Evolutionary conservation across 192 early-diverging fungal genomes (phyloP).

Genomic region (Phlyctochytrium arcticum): DNA sequence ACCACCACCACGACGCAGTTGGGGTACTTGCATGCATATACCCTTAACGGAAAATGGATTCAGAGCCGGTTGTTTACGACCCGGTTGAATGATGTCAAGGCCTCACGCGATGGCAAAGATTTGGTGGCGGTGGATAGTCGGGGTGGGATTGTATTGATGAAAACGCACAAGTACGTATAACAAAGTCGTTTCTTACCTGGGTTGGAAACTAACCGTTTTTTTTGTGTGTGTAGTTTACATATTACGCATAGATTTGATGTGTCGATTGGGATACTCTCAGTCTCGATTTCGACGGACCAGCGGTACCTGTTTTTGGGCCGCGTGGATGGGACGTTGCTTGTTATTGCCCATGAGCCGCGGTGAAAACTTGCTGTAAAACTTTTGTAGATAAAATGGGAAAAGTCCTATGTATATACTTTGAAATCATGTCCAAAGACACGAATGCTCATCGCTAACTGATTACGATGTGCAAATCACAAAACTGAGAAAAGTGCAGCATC

Average conservation of each 20-base stretch:
- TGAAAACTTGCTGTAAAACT: too few species aligned
- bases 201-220: not conserved
- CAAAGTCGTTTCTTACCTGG: too few species aligned
- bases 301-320: constrained; percentile 31
- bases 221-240: constrained; percentile 14
- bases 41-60: constrained; percentile 29
- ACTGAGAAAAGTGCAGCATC: too few species aligned
- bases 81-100: constrained; percentile 11
- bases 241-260: constrained; percentile 30
- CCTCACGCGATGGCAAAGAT: constrained; percentile 9
- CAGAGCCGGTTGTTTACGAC: constrained; percentile 17
- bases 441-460: too few species aligned
- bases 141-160: constrained; percentile 21
- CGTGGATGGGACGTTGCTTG: constrained; percentile 26
- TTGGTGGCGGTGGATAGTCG: constrained; percentile 23
- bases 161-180: constrained; percentile 18
- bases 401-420: too few species aligned
- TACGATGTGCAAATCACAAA: too few species aligned
- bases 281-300: constrained; percentile 19
- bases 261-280: constrained; percentile 1
- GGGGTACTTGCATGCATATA: constrained; percentile 30
- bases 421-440: too few species aligned
- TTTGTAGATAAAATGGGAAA: too few species aligned
- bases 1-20: not conserved
- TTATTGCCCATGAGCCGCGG: constrained; percentile 14